phyloP scores from a whole-genome alignment of 2,329 filamentous ascomycete genomes.

The Fusarium dimerum region DNA sequence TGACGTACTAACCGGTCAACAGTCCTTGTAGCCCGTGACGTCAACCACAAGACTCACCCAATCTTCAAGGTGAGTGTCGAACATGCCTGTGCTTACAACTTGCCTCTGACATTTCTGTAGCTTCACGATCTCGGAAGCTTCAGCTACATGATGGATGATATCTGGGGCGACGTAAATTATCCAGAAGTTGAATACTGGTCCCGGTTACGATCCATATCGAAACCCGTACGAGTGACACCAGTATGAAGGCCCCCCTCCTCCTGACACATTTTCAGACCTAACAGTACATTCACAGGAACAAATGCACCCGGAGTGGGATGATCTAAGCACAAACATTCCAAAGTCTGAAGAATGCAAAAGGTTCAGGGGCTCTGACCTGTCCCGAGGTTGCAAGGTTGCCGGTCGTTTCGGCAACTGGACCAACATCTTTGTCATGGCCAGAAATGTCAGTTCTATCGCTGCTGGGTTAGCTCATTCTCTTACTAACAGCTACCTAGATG shows the following conservation, averaged over 20 bases:
- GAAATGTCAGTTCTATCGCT: conserved; percentile 20
- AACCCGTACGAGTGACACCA: conserved; percentile 20
- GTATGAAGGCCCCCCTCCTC: conserved; percentile 13
- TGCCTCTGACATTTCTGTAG: conserved; percentile 14
- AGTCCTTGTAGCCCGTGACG: conserved; percentile 25
- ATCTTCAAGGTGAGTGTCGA: conserved; percentile 27
- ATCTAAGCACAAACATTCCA: conserved; percentile 5
- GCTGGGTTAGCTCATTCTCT: too few species aligned
- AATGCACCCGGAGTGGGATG: conserved; percentile 27
- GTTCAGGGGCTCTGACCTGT: conserved; percentile 18
- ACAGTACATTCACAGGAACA: conserved; percentile 24
- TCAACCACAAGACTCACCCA: conserved; percentile 18
- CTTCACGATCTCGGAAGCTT: conserved; percentile 31
- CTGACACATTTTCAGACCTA: conserved; percentile 1
- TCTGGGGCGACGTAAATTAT: conserved; percentile 8
- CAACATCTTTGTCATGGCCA: conserved; percentile 30
- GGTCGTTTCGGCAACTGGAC: conserved; percentile 33
- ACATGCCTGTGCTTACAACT: background rate
- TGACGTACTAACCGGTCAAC: conserved; percentile 3
- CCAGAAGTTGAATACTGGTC: conserved; percentile 18
- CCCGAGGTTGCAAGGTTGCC: conserved; percentile 15
- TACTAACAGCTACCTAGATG: conserved; percentile 26
- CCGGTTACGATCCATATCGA: conserved; percentile 17
- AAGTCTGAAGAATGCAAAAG: background rate
- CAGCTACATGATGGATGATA: conserved; percentile 19